phyloP scores from a whole-genome alignment of 208 protist species.

The Pavlovales sp. region DNA sequence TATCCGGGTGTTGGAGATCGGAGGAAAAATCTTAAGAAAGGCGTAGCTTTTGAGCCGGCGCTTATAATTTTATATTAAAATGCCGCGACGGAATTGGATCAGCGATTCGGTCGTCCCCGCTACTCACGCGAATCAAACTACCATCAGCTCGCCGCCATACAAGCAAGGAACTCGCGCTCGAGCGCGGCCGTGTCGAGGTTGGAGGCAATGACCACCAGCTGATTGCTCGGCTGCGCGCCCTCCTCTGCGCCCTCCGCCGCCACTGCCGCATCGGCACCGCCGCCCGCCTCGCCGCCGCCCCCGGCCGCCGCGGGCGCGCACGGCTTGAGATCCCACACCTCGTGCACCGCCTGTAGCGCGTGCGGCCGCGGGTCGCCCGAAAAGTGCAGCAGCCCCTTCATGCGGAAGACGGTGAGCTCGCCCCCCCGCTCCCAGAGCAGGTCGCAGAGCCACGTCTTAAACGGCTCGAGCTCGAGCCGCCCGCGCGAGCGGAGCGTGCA shows the following conservation, averaged over 20 bases:
- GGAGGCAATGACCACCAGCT: not conserved
- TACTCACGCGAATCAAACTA: too few species aligned
- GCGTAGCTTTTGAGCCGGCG: too few species aligned
- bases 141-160: too few species aligned
- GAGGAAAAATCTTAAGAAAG: too few species aligned
- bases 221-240: not conserved
- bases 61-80: too few species aligned
- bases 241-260: too few species aligned
- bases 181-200: not conserved
- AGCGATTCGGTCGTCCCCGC: too few species aligned
- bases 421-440: not conserved
- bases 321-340: not conserved
- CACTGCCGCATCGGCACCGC: too few species aligned
- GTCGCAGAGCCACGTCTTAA: not conserved
- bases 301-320: not conserved
- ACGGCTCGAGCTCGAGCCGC: not conserved
- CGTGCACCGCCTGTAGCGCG: constrained; percentile 23
- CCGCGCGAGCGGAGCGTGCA: not conserved
- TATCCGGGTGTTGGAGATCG: too few species aligned
- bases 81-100: too few species aligned
- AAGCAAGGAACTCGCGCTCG: not conserved
- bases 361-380: not conserved
- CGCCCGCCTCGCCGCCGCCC: too few species aligned
- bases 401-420: not conserved
- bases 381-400: not conserved